Evolutionary conservation across 2,329 filamentous ascomycete species (phyloP).

Genomic region (Sordariomycetes sp.): DNA sequence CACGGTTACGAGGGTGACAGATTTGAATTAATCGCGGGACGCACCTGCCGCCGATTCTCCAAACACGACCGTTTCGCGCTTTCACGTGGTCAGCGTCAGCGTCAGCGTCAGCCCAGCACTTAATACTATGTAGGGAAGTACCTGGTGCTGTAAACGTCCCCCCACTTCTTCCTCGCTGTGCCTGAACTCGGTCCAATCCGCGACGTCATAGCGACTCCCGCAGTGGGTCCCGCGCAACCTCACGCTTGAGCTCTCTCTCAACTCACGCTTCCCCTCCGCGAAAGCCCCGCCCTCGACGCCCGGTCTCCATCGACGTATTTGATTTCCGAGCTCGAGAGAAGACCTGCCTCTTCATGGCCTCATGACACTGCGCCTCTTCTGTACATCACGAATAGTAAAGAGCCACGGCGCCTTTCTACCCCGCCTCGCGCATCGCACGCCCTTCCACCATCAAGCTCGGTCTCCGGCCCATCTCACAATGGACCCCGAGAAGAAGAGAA

Average conservation of each 20-base stretch:
- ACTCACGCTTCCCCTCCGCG: not conserved
- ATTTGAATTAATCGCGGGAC: no score
- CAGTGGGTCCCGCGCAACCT: no score
- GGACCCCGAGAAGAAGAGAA: slow-evolving; percentile 16
- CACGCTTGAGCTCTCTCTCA: no score
- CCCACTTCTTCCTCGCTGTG: not conserved
- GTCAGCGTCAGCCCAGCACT: no score
- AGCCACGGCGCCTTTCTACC: not conserved
- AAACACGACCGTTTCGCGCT: no score
- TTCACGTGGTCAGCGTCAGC: no score
- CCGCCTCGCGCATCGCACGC: not conserved
- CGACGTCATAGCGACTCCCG: not conserved
- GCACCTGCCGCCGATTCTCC: no score
- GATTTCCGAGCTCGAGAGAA: not conserved
- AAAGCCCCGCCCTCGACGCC: not conserved
- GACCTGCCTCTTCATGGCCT: not conserved
- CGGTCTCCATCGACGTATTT: not conserved
- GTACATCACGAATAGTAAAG: not conserved
- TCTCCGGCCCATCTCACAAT: not conserved
- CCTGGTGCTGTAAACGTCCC: not conserved
- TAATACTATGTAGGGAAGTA: no score
- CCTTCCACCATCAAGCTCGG: not conserved
- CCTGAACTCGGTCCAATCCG: not conserved
- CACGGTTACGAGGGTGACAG: no score
- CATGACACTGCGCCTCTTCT: not conserved